Conservation (phyloP, 371 early-diverging fungal genomes). For the Mortierella sp. region DNA sequence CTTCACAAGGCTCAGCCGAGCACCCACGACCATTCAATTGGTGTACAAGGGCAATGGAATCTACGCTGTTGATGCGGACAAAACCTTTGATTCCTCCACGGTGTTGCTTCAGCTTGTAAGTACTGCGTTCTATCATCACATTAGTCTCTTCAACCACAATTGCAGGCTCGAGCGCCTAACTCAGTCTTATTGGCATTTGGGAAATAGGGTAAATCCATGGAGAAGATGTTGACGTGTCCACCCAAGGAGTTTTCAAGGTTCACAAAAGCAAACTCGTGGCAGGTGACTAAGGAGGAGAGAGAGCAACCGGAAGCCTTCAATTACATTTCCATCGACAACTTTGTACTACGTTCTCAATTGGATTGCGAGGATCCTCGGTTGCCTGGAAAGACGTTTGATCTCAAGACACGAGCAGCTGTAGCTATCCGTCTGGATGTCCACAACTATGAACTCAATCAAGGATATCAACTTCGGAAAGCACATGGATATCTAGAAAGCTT, state of each 20-base stretch:
- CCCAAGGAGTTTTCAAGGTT: conserved; percentile 74
- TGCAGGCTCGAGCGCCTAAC: too few species aligned
- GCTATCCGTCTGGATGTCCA: conserved; percentile 85
- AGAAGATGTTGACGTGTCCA: conserved; percentile 79
- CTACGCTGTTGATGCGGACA: conserved; percentile 89
- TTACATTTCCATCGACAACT: conserved; percentile 55
- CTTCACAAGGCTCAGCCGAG: conserved; percentile 31
- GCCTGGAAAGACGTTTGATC: conserved; percentile 87
- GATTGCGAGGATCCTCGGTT: conserved; percentile 86
- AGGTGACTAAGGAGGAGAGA: conserved; percentile 55
- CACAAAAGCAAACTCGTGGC: conserved; percentile 64
- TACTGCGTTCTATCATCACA: background rate
- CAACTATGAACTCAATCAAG: conserved; percentile 72
- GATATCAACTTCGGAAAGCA: conserved; percentile 65
- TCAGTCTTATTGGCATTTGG: background rate
- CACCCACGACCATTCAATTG: conserved; percentile 39
- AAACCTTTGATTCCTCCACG: conserved; percentile 75
- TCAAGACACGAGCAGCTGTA: conserved; percentile 92
- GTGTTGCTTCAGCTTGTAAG: conserved; percentile 72
- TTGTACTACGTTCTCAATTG: conserved; percentile 91
- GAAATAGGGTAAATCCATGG: conserved; percentile 81
- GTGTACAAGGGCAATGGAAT: conserved; percentile 68
- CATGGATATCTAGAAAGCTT: conserved; percentile 83
- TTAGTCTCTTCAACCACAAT: background rate
- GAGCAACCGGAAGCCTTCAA: conserved; percentile 60